A percentile compares a stretch with the other conserved stretches of the same genome.
These are phyloP conservation scores for Paraglomus brasilianum DNA, from an alignment of 192 early-diverging fungal species.

Conservation along the genomic window DNA sequence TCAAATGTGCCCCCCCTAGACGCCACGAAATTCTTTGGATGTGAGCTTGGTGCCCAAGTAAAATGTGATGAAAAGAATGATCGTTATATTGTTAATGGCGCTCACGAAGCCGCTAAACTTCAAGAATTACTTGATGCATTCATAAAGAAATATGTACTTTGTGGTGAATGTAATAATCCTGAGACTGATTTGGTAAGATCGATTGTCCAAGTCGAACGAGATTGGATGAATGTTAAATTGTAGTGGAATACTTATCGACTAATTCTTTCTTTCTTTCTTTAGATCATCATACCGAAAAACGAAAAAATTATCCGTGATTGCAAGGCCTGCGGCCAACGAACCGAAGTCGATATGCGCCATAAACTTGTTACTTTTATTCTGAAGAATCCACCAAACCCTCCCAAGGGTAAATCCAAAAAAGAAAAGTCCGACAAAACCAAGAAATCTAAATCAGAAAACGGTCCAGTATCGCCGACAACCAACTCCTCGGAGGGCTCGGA, in stretches of 20 bases:
- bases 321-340: slow-evolving; percentile 88
- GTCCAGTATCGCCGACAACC: slow-evolving; percentile 10
- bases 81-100: slow-evolving; percentile 94
- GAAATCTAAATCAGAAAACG: slow-evolving; percentile 49
- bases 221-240: slow-evolving; percentile 31
- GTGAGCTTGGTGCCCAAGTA: slow-evolving; percentile 92
- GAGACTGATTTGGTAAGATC: slow-evolving; percentile 87
- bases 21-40: slow-evolving; percentile 91
- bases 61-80: slow-evolving; percentile 88
- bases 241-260: neutral
- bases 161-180: slow-evolving; percentile 90
- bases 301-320: slow-evolving; percentile 71
- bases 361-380: slow-evolving; percentile 86
- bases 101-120: slow-evolving; percentile 84
- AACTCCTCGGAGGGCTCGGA: slow-evolving; percentile 54
- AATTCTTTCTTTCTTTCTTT: slow-evolving; percentile 31
- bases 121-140: slow-evolving; percentile 85
- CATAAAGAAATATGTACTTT: slow-evolving; percentile 94
- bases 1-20: slow-evolving; percentile 39
- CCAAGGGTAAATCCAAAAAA: slow-evolving; percentile 45
- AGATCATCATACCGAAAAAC: slow-evolving; percentile 54
- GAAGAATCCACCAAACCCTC: slow-evolving; percentile 80
- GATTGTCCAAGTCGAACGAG: slow-evolving; percentile 46
- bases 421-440: slow-evolving; percentile 53
- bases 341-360: slow-evolving; percentile 84